A percentile compares a stretch with the other conserved stretches of the same genome.
These are phyloP conservation scores for Wickerhamiella australiensis DNA, from an alignment of 805 yeast genomes.

Conservation along the genomic window DNA sequence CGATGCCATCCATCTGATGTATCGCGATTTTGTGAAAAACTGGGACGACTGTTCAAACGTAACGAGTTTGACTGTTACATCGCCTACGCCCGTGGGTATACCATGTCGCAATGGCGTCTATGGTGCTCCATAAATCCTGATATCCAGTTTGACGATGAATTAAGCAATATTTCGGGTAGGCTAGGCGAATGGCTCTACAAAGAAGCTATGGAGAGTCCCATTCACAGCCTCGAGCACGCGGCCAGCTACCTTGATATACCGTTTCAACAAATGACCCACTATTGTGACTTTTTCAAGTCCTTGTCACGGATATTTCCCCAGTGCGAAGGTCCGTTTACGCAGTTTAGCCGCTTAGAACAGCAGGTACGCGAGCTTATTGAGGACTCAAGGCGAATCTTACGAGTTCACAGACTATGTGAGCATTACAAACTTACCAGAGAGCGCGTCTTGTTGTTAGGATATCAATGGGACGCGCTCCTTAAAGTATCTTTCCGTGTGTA, in stretches of 20 bases:
- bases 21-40: background rate
- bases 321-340: background rate
- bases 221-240: slow-evolving; percentile 16
- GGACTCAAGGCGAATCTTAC: slow-evolving; percentile 3
- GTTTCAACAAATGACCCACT: slow-evolving; percentile 14
- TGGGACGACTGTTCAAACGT: background rate
- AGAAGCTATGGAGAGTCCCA: slow-evolving; percentile 7
- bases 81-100: slow-evolving; percentile 13
- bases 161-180: slow-evolving; percentile 13
- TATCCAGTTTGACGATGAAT: slow-evolving; percentile 14
- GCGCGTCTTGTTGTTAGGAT: background rate
- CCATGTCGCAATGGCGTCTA: slow-evolving; percentile 12
- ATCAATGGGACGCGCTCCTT: slow-evolving; percentile 14
- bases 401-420: background rate
- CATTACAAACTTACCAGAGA: background rate
- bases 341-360: background rate
- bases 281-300: slow-evolving; percentile 13
- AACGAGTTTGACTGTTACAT: slow-evolving; percentile 16
- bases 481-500: slow-evolving; percentile 10
- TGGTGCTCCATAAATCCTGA: slow-evolving; percentile 13
- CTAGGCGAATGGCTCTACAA: slow-evolving; percentile 18
- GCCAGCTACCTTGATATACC: slow-evolving; percentile 21
- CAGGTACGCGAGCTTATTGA: slow-evolving; percentile 3
- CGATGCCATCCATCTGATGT: slow-evolving; percentile 8
- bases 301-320: background rate